phyloP scores from a whole-genome alignment of 257 asterid species.

The Ilex aquifolium region DNA sequence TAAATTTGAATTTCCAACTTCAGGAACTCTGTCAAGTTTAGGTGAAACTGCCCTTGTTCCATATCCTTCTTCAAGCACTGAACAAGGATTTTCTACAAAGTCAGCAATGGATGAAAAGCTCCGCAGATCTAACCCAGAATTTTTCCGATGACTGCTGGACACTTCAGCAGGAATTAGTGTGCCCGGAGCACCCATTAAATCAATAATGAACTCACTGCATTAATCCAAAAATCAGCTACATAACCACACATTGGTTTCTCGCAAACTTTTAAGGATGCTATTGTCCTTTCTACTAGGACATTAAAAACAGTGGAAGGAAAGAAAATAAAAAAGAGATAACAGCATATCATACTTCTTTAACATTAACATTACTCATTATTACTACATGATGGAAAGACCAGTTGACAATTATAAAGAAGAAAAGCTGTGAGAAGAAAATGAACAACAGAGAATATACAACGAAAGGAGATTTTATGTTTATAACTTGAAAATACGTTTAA shows the following conservation, averaged over 20 bases:
- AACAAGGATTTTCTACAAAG: conserved; percentile 21
- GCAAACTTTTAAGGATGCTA: background rate
- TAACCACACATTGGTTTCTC: background rate
- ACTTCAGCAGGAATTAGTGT: conserved; percentile 87
- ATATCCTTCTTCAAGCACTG: conserved; percentile 26
- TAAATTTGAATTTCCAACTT: conserved; percentile 19
- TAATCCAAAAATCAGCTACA: conserved; percentile 14
- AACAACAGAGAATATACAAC: too few relatives aligned
- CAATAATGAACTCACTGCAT: conserved; percentile 95
- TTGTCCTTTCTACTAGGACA: background rate
- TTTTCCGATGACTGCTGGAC: conserved; percentile 58
- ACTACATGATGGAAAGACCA: too few relatives aligned
- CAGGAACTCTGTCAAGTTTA: conserved; percentile 23
- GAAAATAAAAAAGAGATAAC: too few relatives aligned
- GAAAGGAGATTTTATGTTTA: too few relatives aligned
- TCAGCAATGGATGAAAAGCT: conserved; percentile 26
- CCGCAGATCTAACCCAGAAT: conserved; percentile 50
- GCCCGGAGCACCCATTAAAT: conserved; percentile 99
- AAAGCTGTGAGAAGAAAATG: too few relatives aligned
- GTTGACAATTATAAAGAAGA: too few relatives aligned
- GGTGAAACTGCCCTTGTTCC: conserved; percentile 25
- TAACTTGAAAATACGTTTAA: too few relatives aligned
- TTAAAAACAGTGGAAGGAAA: too few relatives aligned
- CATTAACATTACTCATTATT: too few relatives aligned
- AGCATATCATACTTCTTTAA: too few relatives aligned